Percentiles rank a stretch among this genome's conserved stretches.
Conservation (phyloP, 208 protist species). For the Endotrypanum monterogeii region DNA sequence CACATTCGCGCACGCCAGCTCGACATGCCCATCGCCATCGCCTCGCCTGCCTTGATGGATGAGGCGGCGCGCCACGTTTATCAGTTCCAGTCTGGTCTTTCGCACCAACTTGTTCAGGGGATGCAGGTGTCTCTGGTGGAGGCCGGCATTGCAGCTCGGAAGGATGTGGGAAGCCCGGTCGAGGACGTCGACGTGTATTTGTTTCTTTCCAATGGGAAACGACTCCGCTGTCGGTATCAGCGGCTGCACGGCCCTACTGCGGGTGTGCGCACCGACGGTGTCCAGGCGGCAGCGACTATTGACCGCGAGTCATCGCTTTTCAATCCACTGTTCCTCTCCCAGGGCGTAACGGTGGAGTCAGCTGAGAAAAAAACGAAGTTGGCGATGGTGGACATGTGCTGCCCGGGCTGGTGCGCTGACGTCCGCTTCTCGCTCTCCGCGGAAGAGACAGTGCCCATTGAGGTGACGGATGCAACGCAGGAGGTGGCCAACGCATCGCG, state of each 20-base stretch:
- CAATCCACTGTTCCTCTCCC: constrained; percentile 12
- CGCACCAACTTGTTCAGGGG: not conserved
- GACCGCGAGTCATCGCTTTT: not conserved
- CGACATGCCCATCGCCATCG: constrained; percentile 35
- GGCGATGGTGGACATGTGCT: constrained; percentile 27
- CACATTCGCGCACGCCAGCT: constrained; percentile 23
- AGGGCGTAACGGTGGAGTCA: not conserved
- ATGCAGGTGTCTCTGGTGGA: constrained; percentile 23
- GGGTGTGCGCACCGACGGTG: not conserved
- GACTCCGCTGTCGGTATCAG: constrained; percentile 6
- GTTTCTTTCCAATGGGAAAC: constrained; percentile 6
- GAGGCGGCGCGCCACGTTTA: constrained; percentile 11
- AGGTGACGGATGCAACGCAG: constrained; percentile 3
- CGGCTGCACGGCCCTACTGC: not conserved
- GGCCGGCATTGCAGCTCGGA: not conserved
- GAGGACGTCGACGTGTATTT: not conserved
- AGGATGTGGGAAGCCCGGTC: not conserved
- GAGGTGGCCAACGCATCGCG: not conserved
- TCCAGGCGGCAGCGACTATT: not conserved
- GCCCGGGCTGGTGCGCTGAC: constrained; percentile 46
- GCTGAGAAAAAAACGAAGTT: constrained; percentile 4
- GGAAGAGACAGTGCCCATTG: constrained; percentile 10
- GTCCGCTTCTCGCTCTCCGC: constrained; percentile 37
- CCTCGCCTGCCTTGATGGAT: constrained; percentile 43
- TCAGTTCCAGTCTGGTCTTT: constrained; percentile 25